Evolutionary conservation across 495 filamentous ascomycete genomes (phyloP).

Genomic region (Aspergillus wentii): DNA sequence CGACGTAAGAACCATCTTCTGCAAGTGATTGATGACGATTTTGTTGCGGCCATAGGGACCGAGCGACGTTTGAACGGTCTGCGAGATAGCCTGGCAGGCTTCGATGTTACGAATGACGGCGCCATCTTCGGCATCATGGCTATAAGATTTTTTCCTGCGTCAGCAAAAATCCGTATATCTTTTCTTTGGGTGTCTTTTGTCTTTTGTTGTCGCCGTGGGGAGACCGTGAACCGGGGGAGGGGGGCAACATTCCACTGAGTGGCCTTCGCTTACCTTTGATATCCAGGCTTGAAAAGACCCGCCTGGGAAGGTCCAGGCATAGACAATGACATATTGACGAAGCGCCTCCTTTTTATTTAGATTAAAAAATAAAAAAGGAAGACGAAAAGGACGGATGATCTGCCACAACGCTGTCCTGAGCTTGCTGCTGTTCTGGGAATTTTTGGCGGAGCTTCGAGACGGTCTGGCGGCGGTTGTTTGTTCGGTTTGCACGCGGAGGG

Average conservation of each 20-base stretch:
- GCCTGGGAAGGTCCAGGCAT: slow-evolving; percentile 89
- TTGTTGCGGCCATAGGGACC: slow-evolving; percentile 99
- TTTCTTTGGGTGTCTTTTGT: slow-evolving; percentile 2
- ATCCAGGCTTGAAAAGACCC: slow-evolving; percentile 93
- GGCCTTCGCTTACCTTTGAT: slow-evolving; percentile 71
- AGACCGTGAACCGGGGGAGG: slow-evolving; percentile 23
- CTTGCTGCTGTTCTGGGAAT: slow-evolving; percentile 34
- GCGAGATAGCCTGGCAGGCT: slow-evolving; percentile 91
- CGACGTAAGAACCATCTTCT: slow-evolving; percentile 99
- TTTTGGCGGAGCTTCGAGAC: slow-evolving; percentile 40
- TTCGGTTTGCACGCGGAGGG: slow-evolving; percentile 41
- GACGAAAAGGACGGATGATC: slow-evolving; percentile 12
- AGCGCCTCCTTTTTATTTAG: slow-evolving; percentile 21
- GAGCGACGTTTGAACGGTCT: slow-evolving; percentile 93
- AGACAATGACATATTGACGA: slow-evolving; percentile 79
- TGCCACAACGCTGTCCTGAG: slow-evolving; percentile 17
- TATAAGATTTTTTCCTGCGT: slow-evolving; percentile 29
- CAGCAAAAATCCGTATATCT: slow-evolving; percentile 5
- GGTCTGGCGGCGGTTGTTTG: slow-evolving; percentile 35
- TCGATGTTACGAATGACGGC: slow-evolving; percentile 98
- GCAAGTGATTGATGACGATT: slow-evolving; percentile 99
- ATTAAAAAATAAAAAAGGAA: slow-evolving; percentile 20
- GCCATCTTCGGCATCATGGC: slow-evolving; percentile 98
- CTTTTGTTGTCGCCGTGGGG: background rate
- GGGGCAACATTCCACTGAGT: slow-evolving; percentile 24